Evolutionary conservation across 148 eudicot genomes (phyloP), one percentile per base, ranked within the genome.

Genomic region (Diospyros kaki): DNA sequence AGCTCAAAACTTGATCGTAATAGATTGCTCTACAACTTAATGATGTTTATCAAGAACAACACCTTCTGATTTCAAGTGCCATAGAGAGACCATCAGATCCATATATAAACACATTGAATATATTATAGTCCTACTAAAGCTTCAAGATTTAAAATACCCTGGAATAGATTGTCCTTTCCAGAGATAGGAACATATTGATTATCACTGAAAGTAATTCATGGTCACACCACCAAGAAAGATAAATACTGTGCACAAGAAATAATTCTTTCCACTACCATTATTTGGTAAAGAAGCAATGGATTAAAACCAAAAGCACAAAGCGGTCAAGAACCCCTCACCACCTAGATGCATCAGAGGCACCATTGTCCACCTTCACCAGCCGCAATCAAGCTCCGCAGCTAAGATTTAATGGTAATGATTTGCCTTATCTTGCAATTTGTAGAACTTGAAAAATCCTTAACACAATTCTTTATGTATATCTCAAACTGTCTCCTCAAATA

Each of bases 271-370:
- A 44, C 39, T 7, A 59, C 53, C 6, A 44, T 18, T 59, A 58
- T 39, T 73, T 48, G 52, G 65, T 54, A 45, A 53, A 41, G 48
- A 56, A 59, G 61, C 54, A 45, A 58, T 4, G 39, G 11, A 73
- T 71, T 45, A 53, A 71, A 68, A 74, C 75, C 48, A 73, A 72
- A 78, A 43, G 53, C 68, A 79, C 71, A 70, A 52, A 60, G 62
- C 28, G 48, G 39, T 40, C 9, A 50, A 72, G 72, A 81, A 74
- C 76, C 28, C 81, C 84, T 84, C 82, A 81, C 83, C 85, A 76
- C 65, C 73, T 73, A 75, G 72, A 40, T 69, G 66, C 52, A 66
- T 64, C 43, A 72, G 75, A 81, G 69, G 82, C 50, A 56, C 45
- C 60, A 52, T 50, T 3, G 52, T 74, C 79, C 72, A 71, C 61